A percentile compares a stretch with the other conserved stretches of the same genome.
Evolutionary conservation across 1,284 basidiomycete species (phyloP).

Genomic region (Schizopora paradoxa): DNA sequence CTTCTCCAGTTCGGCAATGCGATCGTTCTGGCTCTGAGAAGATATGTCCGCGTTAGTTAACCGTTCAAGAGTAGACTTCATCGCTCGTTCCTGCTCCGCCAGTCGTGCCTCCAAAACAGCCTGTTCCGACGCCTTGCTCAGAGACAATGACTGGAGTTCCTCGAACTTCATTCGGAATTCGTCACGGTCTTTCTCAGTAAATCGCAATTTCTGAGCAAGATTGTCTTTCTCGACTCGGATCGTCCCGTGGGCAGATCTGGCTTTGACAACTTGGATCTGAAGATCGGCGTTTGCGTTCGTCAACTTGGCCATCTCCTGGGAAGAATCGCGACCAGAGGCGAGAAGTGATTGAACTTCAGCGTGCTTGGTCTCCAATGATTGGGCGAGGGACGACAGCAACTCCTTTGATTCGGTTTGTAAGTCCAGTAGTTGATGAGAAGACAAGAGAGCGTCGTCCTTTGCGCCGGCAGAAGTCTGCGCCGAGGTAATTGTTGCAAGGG

Average conservation of each 20-base stretch:
- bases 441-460: conserved; percentile 41
- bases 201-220: conserved; percentile 51
- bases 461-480: conserved; percentile 42
- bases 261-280: conserved; percentile 66
- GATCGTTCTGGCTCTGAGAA: conserved; percentile 51
- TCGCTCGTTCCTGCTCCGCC: conserved; percentile 59
- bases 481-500: conserved; percentile 38
- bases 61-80: conserved; percentile 61
- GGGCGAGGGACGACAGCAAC: conserved; percentile 46
- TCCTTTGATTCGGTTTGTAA: conserved; percentile 56
- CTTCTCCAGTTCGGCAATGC: conserved; percentile 57
- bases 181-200: conserved; percentile 62
- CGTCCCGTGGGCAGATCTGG: conserved; percentile 68
- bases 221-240: conserved; percentile 77
- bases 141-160: conserved; percentile 42
- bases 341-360: conserved; percentile 57
- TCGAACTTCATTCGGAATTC: conserved; percentile 48
- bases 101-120: conserved; percentile 49
- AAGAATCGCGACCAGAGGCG: conserved; percentile 49
- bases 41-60: conserved; percentile 66
- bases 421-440: conserved; percentile 47
- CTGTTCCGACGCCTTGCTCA: conserved; percentile 42
- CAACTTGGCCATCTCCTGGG: conserved; percentile 58
- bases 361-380: conserved; percentile 53
- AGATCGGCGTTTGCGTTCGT: conserved; percentile 51